Conservation (phyloP, 805 yeast genomes). For the Sungouiozyma intestinalis region DNA sequence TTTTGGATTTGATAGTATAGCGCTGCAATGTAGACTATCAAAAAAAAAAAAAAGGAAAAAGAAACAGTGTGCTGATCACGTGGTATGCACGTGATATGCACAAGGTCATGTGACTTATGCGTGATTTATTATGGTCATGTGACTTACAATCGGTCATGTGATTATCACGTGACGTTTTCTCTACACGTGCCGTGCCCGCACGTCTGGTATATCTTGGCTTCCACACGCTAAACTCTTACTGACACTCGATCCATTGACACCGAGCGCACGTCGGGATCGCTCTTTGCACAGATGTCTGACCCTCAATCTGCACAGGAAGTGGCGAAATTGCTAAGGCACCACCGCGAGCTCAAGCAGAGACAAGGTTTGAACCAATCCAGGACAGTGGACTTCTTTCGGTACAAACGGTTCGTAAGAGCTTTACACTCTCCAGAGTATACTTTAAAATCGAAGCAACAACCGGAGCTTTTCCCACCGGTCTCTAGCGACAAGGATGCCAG, state of each 20-base stretch:
- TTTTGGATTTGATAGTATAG: no score
- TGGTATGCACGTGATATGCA: no score
- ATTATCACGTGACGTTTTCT: no score
- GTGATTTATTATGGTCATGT: no score
- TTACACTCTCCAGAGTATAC: conserved; percentile 63
- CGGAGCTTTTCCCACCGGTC: conserved; percentile 39
- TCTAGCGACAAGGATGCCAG: conserved; percentile 2
- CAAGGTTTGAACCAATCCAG: conserved; percentile 65
- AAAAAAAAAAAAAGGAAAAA: no score
- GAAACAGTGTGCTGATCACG: no score
- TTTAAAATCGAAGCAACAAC: conserved; percentile 38
- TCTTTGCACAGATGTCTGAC: conserved; percentile 12
- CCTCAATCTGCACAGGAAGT: conserved; percentile 52
- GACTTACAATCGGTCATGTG: no score
- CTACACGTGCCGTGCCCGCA: no score
- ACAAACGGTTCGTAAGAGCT: conserved; percentile 74
- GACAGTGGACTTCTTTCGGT: conserved; percentile 74
- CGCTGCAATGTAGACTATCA: no score
- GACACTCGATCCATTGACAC: background rate
- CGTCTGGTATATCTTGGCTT: background rate
- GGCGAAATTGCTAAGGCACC: conserved; percentile 60
- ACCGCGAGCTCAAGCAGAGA: conserved; percentile 65
- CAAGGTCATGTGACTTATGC: no score
- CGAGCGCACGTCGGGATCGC: background rate
- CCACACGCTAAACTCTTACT: background rate